These are phyloP conservation scores for Pseudozyma thailandica DNA, from an alignment of 1,284 basidiomycete genomes.

Conservation along the genomic window DNA sequence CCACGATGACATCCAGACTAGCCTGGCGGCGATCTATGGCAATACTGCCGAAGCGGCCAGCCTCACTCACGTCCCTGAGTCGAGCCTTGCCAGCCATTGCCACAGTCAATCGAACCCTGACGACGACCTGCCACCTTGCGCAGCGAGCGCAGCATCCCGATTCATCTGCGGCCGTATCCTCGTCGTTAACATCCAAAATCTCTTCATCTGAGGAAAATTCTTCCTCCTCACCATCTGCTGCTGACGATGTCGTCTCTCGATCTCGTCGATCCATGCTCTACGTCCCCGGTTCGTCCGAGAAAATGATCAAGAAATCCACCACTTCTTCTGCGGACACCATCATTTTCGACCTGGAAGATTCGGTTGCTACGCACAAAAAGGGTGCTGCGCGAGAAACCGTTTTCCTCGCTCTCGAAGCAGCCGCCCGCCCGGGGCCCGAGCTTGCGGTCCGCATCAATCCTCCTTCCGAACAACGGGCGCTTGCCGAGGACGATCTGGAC, in stretches of 20 bases:
- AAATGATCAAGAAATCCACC: constrained; percentile 63
- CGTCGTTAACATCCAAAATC: background rate
- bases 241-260: constrained; percentile 19
- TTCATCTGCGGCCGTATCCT: background rate
- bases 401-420: constrained; percentile 56
- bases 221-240: background rate
- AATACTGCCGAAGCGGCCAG: constrained; percentile 7
- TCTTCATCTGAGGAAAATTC: background rate
- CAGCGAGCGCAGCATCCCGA: constrained; percentile 9
- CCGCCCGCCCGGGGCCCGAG: constrained; percentile 41
- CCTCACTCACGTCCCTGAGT: background rate
- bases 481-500: constrained; percentile 61
- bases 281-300: constrained; percentile 63
- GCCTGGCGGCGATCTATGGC: constrained; percentile 6
- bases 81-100: background rate
- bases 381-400: constrained; percentile 59
- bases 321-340: constrained; percentile 53
- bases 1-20: constrained; percentile 12
- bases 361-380: constrained; percentile 63
- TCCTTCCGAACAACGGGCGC: constrained; percentile 35
- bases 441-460: constrained; percentile 66
- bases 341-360: constrained; percentile 65
- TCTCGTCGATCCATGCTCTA: constrained; percentile 56
- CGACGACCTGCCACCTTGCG: background rate
- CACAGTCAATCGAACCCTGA: background rate